phyloP scores from a whole-genome alignment of 2,329 filamentous ascomycete species.

The Gnomoniopsis sp. region DNA sequence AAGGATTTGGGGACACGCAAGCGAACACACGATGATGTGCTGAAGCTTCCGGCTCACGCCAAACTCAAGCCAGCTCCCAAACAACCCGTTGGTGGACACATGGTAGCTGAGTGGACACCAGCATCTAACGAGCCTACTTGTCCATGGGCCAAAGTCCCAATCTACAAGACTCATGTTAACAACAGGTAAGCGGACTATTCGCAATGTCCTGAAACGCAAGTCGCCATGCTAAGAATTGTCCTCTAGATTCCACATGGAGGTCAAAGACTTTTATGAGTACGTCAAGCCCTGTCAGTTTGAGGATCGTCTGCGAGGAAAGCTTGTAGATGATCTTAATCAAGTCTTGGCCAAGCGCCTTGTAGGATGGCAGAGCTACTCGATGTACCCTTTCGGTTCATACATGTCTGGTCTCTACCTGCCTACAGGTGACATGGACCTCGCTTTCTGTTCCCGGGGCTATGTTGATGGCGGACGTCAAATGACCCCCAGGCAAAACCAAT shows the following conservation, averaged over 20 bases:
- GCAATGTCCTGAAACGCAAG: background rate
- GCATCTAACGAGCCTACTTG: constrained; percentile 38
- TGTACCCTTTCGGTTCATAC: constrained; percentile 88
- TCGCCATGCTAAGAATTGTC: background rate
- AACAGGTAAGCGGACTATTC: constrained; percentile 6
- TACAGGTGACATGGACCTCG: constrained; percentile 90
- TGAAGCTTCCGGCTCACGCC: constrained; percentile 55
- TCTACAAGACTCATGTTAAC: constrained; percentile 42
- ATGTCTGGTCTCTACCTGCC: constrained; percentile 71
- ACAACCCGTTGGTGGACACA: constrained; percentile 45
- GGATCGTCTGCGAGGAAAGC: constrained; percentile 65
- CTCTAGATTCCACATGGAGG: constrained; percentile 78
- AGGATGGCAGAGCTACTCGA: constrained; percentile 37
- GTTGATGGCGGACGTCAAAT: constrained; percentile 40
- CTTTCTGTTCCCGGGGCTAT: constrained; percentile 64
- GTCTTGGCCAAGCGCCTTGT: constrained; percentile 40
- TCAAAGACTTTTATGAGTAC: constrained; percentile 84
- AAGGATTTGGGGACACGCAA: constrained; percentile 65
- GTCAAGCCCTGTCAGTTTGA: constrained; percentile 77
- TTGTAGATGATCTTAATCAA: constrained; percentile 66
- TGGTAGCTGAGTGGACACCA: constrained; percentile 52
- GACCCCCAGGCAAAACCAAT: constrained; percentile 47
- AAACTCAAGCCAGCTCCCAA: constrained; percentile 48
- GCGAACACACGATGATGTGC: constrained; percentile 67
- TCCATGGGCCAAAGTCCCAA: constrained; percentile 63